Base-by-base conservation (phyloP, 176 grass and related monocot species). In the Triticum turgidum region DNA sequence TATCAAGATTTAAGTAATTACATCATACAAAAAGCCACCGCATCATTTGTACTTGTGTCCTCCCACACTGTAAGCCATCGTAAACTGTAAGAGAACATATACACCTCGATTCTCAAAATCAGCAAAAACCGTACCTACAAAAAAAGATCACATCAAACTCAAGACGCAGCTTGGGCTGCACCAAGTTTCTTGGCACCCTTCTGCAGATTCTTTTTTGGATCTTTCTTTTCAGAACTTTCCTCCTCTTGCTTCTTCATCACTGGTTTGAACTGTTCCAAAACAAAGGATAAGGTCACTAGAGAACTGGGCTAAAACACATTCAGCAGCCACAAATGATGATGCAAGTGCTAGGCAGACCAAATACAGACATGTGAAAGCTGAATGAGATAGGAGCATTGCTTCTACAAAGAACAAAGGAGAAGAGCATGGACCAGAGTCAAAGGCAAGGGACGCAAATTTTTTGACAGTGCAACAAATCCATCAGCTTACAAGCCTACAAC, bases 211-310 rank as follows among this genome's bases (percentile, higher is more conserved):
- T 87, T 90, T 90, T 87, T 98, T 64, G 32, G 27, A 42, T 77
- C 90, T 24, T 94, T 95, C 49, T 90, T 92, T 78, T 51, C 80
- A 12, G 90, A 86, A 37, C 73, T 78, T 56, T 92, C 93, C 66
- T 86, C 86, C 75, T 91, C 80, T 87, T 98, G 89, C 54, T 94
- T 92, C 87, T 91, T 98, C 83, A 90, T 87, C 87, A 94, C 84
- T 73, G 96, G 96, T 78, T 96, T 88, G 78, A 98, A 98, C 96
- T 98, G 87, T 88, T 86, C 62, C 58, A 83, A 68, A 83, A 78
- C 58, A 84, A 78, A 83, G 12, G 39, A 80, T 51, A 87, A 65
- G 58, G 66, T 75, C 25, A 68, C 14, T 45, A 80, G 47, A 71
- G 54, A 69, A 65, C 33, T 80, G 37, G 11, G 29, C 14, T 47